A percentile compares a stretch with the other conserved stretches of the same genome.
These are phyloP conservation scores for Saccharomycopsis capsularis DNA, from an alignment of 805 yeast species.

Conservation along the genomic window DNA sequence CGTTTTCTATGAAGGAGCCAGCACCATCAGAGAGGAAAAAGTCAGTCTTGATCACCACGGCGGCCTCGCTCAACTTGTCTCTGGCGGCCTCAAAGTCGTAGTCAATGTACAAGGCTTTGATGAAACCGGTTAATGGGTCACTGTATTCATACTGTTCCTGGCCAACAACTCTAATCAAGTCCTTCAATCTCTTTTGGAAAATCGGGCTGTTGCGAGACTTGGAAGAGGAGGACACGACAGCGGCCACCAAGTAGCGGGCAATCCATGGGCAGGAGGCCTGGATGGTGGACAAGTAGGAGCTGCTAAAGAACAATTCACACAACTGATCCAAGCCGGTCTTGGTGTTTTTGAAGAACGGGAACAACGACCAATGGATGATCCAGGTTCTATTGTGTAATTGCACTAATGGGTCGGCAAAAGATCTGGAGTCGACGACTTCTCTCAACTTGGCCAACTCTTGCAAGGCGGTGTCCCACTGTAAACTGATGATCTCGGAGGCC, in stretches of 20 bases:
- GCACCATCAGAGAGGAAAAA: constrained; percentile 43
- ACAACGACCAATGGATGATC: constrained; percentile 64
- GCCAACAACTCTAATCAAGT: constrained; percentile 47
- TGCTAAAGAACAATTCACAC: constrained; percentile 50
- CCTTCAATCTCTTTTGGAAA: constrained; percentile 50
- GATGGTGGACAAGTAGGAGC: constrained; percentile 56
- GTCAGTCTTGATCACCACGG: constrained; percentile 44
- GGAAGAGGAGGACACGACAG: constrained; percentile 39
- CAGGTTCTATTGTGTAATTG: constrained; percentile 61
- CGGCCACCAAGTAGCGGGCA: constrained; percentile 55
- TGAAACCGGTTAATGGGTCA: constrained; percentile 56
- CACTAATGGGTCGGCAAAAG: constrained; percentile 44
- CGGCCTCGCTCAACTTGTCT: constrained; percentile 40
- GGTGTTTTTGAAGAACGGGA: constrained; percentile 51
- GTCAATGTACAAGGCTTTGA: constrained; percentile 48
- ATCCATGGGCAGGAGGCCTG: constrained; percentile 72
- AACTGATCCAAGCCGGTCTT: constrained; percentile 44
- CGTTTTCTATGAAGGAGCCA: constrained; percentile 37
- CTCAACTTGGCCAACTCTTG: constrained; percentile 49
- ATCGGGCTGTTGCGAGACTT: constrained; percentile 26
- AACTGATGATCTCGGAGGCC: constrained; percentile 51
- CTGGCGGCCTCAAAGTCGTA: constrained; percentile 53
- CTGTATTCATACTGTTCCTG: constrained; percentile 59
- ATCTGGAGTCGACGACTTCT: constrained; percentile 51
- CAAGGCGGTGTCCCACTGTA: constrained; percentile 46